Percentiles rank a stretch among this genome's conserved stretches.
Conservation (phyloP, 225 moss, liverwort and hornwort species). For the Pleurozium schreberi region DNA sequence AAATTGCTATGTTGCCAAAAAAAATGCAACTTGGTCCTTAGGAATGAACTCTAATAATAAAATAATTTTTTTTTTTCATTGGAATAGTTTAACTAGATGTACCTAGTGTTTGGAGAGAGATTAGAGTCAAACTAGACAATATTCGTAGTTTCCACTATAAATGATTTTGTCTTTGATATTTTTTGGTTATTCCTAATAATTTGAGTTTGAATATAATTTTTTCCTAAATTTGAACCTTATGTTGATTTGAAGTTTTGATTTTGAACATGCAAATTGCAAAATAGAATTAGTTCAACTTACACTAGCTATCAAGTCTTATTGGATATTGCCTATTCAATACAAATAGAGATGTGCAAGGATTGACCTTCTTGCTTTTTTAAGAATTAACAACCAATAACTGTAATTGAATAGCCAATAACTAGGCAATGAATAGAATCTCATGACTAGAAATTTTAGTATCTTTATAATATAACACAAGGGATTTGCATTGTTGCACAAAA, state of each 20-base stretch:
- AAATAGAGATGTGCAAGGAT: accelerated
- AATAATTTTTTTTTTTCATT: accelerated
- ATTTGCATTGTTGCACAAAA: accelerated
- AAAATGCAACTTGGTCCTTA: no score
- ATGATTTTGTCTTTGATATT: not conserved
- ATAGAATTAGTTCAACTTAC: accelerated
- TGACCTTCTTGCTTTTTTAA: accelerated
- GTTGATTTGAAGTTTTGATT: not conserved
- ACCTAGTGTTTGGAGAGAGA: accelerated
- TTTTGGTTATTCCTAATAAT: not conserved
- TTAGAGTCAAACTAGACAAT: not conserved
- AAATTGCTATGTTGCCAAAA: no score
- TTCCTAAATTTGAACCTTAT: not conserved
- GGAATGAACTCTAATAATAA: not conserved
- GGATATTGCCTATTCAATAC: accelerated
- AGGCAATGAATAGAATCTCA: accelerated
- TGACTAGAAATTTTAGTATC: accelerated
- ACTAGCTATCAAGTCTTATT: not conserved
- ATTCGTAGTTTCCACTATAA: accelerated
- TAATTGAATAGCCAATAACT: no score
- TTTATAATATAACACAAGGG: not conserved
- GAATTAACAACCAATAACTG: accelerated
- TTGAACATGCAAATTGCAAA: not conserved
- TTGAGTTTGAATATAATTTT: not conserved
- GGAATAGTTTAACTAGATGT: accelerated